Conservation (phyloP, 441 rosid species). For the Geranium incanum region DNA sequence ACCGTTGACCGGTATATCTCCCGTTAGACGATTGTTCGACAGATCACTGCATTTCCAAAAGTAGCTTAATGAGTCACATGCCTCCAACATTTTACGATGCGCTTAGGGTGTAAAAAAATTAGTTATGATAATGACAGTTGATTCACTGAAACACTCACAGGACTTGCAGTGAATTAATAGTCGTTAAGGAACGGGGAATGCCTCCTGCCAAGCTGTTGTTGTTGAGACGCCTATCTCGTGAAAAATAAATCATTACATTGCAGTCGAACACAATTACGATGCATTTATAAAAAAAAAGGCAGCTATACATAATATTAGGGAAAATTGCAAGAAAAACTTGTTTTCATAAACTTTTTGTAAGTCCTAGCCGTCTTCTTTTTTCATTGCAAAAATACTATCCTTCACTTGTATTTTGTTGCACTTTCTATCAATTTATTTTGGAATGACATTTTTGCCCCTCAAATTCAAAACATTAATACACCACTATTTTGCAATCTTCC, state of each 20-base stretch:
- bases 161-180: conserved; percentile 55
- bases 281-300: not conserved
- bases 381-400: too few species aligned
- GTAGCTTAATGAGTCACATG: conserved; percentile 6
- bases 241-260: conserved; percentile 8
- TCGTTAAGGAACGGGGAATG: conserved; percentile 61
- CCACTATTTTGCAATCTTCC: too few species aligned
- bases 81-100: not conserved
- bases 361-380: too few species aligned
- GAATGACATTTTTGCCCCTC: too few species aligned
- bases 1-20: conserved; percentile 67
- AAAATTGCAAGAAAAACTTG: too few species aligned
- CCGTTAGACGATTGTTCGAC: conserved; percentile 53
- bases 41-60: conserved; percentile 62
- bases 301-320: too few species aligned
- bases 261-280: not conserved
- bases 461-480: too few species aligned
- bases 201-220: conserved; percentile 60
- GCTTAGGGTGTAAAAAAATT: not conserved
- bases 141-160: conserved; percentile 50
- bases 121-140: conserved; percentile 7
- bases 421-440: too few species aligned
- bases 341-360: too few species aligned
- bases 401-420: too few species aligned
- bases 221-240: conserved; percentile 67